These are phyloP conservation scores for Beauveria pseudobassiana DNA, from an alignment of 2,329 filamentous ascomycete species.

Conservation along the genomic window DNA sequence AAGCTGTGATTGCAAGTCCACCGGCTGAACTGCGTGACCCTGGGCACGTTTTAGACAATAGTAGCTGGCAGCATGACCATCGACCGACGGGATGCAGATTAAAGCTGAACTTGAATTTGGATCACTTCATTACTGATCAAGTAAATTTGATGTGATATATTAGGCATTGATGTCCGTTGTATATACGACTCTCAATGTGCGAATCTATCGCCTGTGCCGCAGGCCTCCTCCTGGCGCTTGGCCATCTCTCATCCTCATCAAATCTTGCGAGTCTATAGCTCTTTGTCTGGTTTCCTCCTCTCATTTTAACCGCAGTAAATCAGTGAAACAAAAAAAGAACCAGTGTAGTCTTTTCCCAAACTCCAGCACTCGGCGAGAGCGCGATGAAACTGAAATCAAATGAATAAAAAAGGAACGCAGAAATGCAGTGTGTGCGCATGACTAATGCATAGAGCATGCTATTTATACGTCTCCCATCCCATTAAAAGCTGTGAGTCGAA, in stretches of 20 bases:
- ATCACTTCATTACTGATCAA: neutral
- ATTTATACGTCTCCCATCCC: neutral
- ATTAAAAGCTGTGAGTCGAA: neutral
- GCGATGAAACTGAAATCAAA: neutral
- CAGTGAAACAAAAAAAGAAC: neutral
- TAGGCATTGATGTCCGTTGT: slow-evolving; percentile 1
- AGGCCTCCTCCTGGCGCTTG: neutral
- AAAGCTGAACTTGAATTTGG: no score
- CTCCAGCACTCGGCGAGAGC: neutral
- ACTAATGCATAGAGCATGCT: neutral
- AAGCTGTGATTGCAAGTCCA: no score
- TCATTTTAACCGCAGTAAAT: neutral
- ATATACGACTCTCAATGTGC: slow-evolving; percentile 8
- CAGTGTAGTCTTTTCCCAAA: slow-evolving; percentile 3
- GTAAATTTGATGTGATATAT: neutral
- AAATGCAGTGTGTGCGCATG: slow-evolving; percentile 3
- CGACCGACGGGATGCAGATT: no score
- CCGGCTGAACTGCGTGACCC: no score
- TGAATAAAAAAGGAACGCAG: neutral
- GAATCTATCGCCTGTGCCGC: slow-evolving; percentile 1
- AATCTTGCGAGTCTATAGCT: neutral
- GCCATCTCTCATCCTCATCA: neutral
- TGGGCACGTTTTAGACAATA: no score
- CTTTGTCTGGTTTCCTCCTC: neutral
- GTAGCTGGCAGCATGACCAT: no score